Conservation (phyloP, 768 basidiomycete species). For the Podaxis sp. region DNA sequence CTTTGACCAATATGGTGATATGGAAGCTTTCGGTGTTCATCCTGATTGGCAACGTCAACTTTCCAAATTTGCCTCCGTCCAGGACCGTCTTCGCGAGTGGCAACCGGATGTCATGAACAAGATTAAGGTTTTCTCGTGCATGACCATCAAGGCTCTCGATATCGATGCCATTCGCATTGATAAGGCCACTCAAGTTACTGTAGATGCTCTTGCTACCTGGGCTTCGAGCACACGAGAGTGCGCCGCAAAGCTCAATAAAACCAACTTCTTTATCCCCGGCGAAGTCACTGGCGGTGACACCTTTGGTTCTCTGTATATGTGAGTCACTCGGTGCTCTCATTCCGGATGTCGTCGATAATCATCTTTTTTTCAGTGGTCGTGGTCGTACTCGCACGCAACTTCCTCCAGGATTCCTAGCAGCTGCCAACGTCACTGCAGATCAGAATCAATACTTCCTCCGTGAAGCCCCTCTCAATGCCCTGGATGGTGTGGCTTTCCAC, state of each 20-base stretch:
- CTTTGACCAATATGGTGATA: constrained; percentile 95
- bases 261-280: constrained; percentile 86
- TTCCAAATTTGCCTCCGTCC: constrained; percentile 93
- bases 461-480: constrained; percentile 47
- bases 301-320: constrained; percentile 86
- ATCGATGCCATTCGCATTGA: constrained; percentile 95
- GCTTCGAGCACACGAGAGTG: constrained; percentile 68
- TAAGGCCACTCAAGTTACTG: constrained; percentile 88
- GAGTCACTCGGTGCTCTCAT: constrained; percentile 23
- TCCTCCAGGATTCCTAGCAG: constrained; percentile 64
- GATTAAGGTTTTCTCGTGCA: constrained; percentile 75
- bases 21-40: constrained; percentile 97
- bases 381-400: constrained; percentile 75
- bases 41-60: constrained; percentile 93
- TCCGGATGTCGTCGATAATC: background rate
- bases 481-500: constrained; percentile 87
- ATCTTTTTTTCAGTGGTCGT: constrained; percentile 57
- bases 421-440: constrained; percentile 58
- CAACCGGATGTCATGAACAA: constrained; percentile 72
- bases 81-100: constrained; percentile 96
- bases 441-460: constrained; percentile 80
- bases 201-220: constrained; percentile 79
- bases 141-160: constrained; percentile 84
- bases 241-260: constrained; percentile 67
- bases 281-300: constrained; percentile 94